These are phyloP conservation scores for Cadophora malorum DNA, from an alignment of 2,329 filamentous ascomycete species.

Conservation along the genomic window DNA sequence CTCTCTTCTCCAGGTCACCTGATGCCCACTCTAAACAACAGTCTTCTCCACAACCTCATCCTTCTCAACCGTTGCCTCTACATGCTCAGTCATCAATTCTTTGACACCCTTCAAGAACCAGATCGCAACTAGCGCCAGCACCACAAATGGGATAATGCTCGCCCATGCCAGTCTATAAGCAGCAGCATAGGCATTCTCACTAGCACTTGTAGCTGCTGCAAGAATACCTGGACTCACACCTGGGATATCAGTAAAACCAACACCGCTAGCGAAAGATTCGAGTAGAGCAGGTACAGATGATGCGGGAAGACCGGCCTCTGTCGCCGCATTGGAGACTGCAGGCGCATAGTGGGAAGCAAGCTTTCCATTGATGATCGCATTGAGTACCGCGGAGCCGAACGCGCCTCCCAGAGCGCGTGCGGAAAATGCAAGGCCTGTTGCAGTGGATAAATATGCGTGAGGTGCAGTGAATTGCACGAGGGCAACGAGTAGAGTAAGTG, in stretches of 20 bases:
- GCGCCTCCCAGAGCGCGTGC: conserved; percentile 59
- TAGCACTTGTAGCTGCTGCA: conserved; percentile 49
- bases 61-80: conserved; percentile 58
- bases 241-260: conserved; percentile 42
- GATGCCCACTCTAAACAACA: conserved; percentile 20
- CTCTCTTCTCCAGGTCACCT: not conserved
- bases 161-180: conserved; percentile 58
- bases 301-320: conserved; percentile 51
- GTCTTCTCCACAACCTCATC: conserved; percentile 29
- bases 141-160: conserved; percentile 58
- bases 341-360: conserved; percentile 49
- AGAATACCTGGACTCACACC: conserved; percentile 50
- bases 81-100: conserved; percentile 60
- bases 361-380: conserved; percentile 58
- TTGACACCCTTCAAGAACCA: conserved; percentile 54
- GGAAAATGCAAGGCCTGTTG: conserved; percentile 59
- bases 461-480: conserved; percentile 60
- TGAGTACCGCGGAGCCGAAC: conserved; percentile 58
- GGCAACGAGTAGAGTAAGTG: conserved; percentile 56
- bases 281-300: conserved; percentile 49
- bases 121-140: conserved; percentile 54
- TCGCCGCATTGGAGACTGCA: conserved; percentile 50
- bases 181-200: conserved; percentile 53
- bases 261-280: conserved; percentile 49
- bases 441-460: conserved; percentile 58